Evolutionary conservation across 371 early-diverging fungal genomes (phyloP), one percentile per base, ranked within the genome.

Genomic region (Chytridium lagenaria): DNA sequence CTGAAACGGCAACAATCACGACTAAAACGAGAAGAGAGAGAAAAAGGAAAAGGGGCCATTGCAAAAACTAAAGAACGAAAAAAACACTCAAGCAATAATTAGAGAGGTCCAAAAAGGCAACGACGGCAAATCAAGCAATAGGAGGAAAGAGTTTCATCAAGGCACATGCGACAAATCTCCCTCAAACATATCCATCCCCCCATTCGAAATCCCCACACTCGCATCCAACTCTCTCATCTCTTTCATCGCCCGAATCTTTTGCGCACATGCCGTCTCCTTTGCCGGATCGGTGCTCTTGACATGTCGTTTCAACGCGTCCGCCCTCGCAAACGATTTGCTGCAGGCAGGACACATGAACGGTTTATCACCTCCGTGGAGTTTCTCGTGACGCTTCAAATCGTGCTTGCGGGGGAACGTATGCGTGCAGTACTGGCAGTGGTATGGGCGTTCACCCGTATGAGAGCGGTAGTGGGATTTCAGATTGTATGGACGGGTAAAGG

Each of bases 351-450:
- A 61, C 3, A 23, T 61, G 36, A 61, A 61, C 15, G 61, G 61
- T 23, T 61, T 61, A 7, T 34, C 61, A 37, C 61, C 61, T 12
- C 36, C 31, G 36, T 61, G 61, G 3, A 61, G 37, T 34, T 61
- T 61, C 61, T 61, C 61, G 78, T 96, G 95, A 34, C 97, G 83
- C 76, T 94, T 94, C 49, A 94, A 85, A 80, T 95, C 92, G 74
- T 92, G 91, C 36, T 89, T 88, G 0, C 92, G 86, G 0, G 90
- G 86, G 80, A 93, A 92, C 1, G 87, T 82, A 59, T 83, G 78
- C 5, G 80, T 76, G 70, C 92, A 93, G 23, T 67, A 40, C 33
- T 83, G 61, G 75, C 86, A 86, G 1, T 44, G 61, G 71, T 73
- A 84, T 30, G 84, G 86, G 15, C 81, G 61, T 59, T 77, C 80